Evolutionary conservation across 164 flowering plant genomes (phyloP).

Genomic region (Chimonanthus salicifolius): DNA sequence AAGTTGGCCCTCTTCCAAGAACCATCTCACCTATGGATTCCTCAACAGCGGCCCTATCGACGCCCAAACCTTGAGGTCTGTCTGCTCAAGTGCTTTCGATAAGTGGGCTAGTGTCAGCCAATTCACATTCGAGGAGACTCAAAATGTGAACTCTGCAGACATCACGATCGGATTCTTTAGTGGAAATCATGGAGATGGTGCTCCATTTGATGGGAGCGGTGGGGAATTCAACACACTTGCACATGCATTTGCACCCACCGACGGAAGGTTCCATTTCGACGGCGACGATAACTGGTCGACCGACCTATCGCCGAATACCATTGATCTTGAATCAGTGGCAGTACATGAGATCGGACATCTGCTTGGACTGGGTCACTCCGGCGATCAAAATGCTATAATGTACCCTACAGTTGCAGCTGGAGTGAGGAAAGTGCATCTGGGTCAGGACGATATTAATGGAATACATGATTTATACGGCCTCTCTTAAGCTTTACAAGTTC

Average conservation of each 20-base stretch:
- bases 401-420: no score
- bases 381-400: no score
- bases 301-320: constrained; percentile 19
- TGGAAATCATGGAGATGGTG: constrained; percentile 73
- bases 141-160: constrained; percentile 27
- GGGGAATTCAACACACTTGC: constrained; percentile 66
- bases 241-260: constrained; percentile 75
- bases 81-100: constrained; percentile 47
- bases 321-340: constrained; percentile 73
- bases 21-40: constrained; percentile 52
- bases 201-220: constrained; percentile 81
- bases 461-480: no score
- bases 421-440: no score
- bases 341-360: no score
- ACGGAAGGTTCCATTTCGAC: constrained; percentile 59
- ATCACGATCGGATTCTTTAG: constrained; percentile 50
- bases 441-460: no score
- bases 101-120: constrained; percentile 54
- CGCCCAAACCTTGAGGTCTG: constrained; percentile 29
- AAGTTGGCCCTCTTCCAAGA: constrained; percentile 39
- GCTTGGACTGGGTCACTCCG: no score
- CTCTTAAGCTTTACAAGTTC: no score
- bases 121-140: constrained; percentile 40
- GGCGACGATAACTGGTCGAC: constrained; percentile 62
- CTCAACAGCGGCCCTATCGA: constrained; percentile 5